Evolutionary conservation across 257 asterid genomes (phyloP), one percentile per base, ranked within the genome.

Genomic region (Fraxinus excelsior): DNA sequence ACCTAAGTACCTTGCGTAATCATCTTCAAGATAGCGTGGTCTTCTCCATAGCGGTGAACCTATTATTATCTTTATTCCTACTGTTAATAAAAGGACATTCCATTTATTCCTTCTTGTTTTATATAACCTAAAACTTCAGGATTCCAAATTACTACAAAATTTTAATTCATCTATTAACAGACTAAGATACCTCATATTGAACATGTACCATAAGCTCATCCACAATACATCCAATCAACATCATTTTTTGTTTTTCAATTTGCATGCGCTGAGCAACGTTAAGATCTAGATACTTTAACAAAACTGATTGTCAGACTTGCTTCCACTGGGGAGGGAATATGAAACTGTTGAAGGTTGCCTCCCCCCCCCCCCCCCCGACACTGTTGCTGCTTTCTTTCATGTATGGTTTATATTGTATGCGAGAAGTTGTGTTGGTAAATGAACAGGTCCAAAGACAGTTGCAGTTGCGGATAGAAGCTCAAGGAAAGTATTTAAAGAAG

Each of bases 401-500:
- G 18, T 14, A 10, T 12, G n/a, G 56, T 53, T 53, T 56, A 56
- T 56, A 1, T 21, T 56, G 66, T 19, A 19, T 26, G 21, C 12
- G 29, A 56, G 66, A 56, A 19, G 26, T 56, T 56, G 12, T n/a
- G 13, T 38, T 56, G 66, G 66, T 56, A 56, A 56, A 56, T 56
- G 28, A 56, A 74, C 85, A 95, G 99, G 99, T 95, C 19, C 99
- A 95, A 80, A 90, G 96, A 75, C 99, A 93, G 84, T 90, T 95
- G n/a, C 98, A 95, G 73, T 74, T 89, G 81, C 87, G 99, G 37
- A 95, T 95, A 62, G 99, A 95, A 89, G 99, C 99, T 81, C 98
- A 95, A 79, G 98, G 98, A 56, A 93, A 93, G 84, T 95, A 95
- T 86, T 82, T 95, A 77, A 93, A 95, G 87, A 95, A 95, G 89